phyloP scores from a whole-genome alignment of 225 moss, liverwort and hornwort genomes.

The Asterella californica region DNA sequence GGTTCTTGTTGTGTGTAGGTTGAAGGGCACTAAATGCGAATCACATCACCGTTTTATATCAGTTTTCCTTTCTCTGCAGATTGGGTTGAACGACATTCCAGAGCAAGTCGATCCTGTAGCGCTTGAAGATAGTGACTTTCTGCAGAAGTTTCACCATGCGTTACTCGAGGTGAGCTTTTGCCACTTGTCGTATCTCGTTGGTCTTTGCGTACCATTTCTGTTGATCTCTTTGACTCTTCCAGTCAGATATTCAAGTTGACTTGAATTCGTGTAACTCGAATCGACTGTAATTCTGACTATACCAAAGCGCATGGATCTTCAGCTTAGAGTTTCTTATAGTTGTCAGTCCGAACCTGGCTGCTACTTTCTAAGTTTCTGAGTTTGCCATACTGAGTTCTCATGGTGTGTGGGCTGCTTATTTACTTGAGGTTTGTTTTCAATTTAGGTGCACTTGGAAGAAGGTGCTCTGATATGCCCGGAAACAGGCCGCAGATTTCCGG shows the following conservation, averaged over 20 bases:
- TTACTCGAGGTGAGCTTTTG: constrained; percentile 69
- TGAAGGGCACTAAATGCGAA: background rate
- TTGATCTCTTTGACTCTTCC: background rate
- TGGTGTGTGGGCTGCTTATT: background rate
- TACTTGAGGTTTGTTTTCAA: background rate
- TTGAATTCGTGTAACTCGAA: background rate
- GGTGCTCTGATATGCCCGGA: constrained; percentile 95
- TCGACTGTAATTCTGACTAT: background rate
- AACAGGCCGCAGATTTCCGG: constrained; percentile 84
- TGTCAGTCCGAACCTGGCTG: background rate
- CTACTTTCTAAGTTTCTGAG: background rate
- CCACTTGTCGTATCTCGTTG: background rate
- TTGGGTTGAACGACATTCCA: constrained; percentile 76
- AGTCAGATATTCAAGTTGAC: too few species aligned
- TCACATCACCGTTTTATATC: too few species aligned
- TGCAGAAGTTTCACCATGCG: constrained; percentile 90
- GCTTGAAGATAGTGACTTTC: constrained; percentile 81
- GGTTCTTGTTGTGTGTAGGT: background rate
- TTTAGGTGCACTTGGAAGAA: constrained; percentile 90
- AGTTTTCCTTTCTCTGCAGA: constrained; percentile 32
- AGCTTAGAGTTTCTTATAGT: background rate
- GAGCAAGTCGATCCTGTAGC: constrained; percentile 75
- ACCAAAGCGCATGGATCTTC: background rate
- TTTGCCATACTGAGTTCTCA: too few species aligned
- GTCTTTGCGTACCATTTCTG: background rate